Evolutionary conservation across 495 filamentous ascomycete species (phyloP), one percentile per base, ranked within the genome.

Genomic region (Chaetomium tenue): DNA sequence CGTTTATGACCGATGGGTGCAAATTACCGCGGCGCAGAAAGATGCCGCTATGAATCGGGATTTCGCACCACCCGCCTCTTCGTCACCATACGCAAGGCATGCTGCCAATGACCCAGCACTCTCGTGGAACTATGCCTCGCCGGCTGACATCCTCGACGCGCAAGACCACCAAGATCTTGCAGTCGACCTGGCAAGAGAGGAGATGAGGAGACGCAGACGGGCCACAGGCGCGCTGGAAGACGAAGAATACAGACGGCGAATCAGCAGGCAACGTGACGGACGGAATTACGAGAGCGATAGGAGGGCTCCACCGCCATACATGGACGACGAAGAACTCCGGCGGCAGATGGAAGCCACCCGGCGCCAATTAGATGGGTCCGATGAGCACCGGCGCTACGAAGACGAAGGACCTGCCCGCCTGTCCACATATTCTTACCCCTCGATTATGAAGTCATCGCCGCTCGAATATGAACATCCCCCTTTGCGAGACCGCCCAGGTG

Each of bases 81-180:
- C 61, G 1, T 66, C 71, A 13, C 46, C 68, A 0, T 76, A 78
- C 50, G 64, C 72, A 6, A 68, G 74, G 37, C 74, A 75, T 62
- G 77, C 81, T n/a, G 75, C 76, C 16, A 74, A 75, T 18, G 84
- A 84, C 50, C 78, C 80, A 0, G 78, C 80, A 9, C 60, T 84
- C 7, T 79, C 81, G 7, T 73, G 77, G 69, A 71, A 71, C 55
- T 63, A 76, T 60, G 63, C 60, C 3, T 75, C 86, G 0, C 71
- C 63, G 5, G 66, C 71, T 5, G 69, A 66, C 26, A 66, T 82
- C 7, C 75, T 97, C 23, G 87, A 90, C 71, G 90, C 89, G 5
- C 83, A 78, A 13, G 84, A 90, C 58, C 82, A 95, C 63, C 82
- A 84, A 61, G 87, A 92, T 39, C 81, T 97, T 44, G 92, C 92